Conservation (phyloP, 768 basidiomycete genomes). For the Daedalea quercina region DNA sequence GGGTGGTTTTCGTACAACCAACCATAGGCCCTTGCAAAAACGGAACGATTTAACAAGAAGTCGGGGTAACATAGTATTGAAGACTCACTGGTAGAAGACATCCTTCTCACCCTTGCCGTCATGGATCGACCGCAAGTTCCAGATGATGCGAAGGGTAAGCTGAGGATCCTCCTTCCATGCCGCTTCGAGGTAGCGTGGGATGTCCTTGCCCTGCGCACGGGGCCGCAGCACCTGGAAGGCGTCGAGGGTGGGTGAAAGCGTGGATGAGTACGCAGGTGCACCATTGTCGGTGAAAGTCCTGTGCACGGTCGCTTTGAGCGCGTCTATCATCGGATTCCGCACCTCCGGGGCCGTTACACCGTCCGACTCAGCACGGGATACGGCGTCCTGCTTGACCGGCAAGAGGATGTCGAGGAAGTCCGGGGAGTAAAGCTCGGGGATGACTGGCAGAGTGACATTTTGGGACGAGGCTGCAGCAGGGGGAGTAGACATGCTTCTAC, state of each 20-base stretch:
- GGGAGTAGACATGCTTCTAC: background rate
- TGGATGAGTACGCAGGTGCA: conserved; percentile 46
- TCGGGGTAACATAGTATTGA: background rate
- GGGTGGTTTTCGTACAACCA: conserved; percentile 69
- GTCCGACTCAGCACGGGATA: background rate
- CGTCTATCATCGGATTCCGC: conserved; percentile 49
- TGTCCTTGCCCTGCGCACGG: conserved; percentile 9
- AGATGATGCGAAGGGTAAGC: conserved; percentile 60
- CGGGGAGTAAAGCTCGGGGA: conserved; percentile 52
- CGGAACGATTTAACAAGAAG: background rate
- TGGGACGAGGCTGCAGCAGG: conserved; percentile 28
- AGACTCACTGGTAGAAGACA: conserved; percentile 46
- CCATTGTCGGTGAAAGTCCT: conserved; percentile 43
- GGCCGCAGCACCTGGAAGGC: conserved; percentile 43
- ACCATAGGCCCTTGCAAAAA: conserved; percentile 39
- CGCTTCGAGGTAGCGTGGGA: conserved; percentile 33
- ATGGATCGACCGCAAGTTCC: conserved; percentile 63
- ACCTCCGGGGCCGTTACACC: conserved; percentile 6
- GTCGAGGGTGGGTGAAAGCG: conserved; percentile 45
- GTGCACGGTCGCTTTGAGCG: conserved; percentile 35
- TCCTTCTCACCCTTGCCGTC: conserved; percentile 61
- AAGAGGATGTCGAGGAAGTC: conserved; percentile 52
- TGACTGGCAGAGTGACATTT: conserved; percentile 43
- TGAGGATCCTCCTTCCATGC: conserved; percentile 55
- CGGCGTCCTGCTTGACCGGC: conserved; percentile 22